phyloP scores from a whole-genome alignment of 2,329 filamentous ascomycete genomes.

The Zymoseptoria brevis region DNA sequence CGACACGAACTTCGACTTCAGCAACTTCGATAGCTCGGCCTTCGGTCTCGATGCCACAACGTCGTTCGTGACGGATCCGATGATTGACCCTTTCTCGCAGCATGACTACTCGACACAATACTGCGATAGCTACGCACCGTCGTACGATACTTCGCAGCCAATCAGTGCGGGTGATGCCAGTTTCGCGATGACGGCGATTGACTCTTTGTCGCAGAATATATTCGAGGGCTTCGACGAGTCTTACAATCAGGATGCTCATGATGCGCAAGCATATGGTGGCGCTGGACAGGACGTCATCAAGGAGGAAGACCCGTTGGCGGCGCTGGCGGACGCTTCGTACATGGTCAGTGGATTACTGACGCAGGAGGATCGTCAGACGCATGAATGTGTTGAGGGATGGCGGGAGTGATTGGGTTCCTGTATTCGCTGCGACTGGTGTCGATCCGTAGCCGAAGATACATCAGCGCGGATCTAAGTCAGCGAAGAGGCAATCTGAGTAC shows the following conservation, averaged over 20 bases:
- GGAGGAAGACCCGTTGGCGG: conserved; percentile 5
- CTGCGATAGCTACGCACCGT: conserved; percentile 10
- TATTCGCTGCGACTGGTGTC: no score
- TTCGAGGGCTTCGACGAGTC: background rate
- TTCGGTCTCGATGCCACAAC: conserved; percentile 22
- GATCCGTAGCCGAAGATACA: background rate
- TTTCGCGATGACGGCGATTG: background rate
- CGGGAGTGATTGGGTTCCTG: background rate
- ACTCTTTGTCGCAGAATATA: background rate
- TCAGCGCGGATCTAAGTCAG: background rate
- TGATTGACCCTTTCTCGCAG: conserved; percentile 17
- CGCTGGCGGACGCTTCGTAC: conserved; percentile 9
- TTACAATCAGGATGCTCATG: conserved; percentile 4
- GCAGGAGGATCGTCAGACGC: background rate
- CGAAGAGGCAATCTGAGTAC: background rate
- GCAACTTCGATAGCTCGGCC: conserved; percentile 22
- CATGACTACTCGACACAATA: conserved; percentile 8
- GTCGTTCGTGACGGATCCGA: conserved; percentile 18
- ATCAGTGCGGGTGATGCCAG: background rate
- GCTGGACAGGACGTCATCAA: conserved; percentile 9
- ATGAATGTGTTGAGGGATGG: background rate
- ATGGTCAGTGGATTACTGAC: background rate
- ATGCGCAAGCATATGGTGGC: conserved; percentile 12
- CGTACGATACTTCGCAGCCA: background rate
- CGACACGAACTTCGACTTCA: conserved; percentile 17